Base-by-base conservation (phyloP, 345 rosid genomes). In the Eucalyptus pauciflora region DNA sequence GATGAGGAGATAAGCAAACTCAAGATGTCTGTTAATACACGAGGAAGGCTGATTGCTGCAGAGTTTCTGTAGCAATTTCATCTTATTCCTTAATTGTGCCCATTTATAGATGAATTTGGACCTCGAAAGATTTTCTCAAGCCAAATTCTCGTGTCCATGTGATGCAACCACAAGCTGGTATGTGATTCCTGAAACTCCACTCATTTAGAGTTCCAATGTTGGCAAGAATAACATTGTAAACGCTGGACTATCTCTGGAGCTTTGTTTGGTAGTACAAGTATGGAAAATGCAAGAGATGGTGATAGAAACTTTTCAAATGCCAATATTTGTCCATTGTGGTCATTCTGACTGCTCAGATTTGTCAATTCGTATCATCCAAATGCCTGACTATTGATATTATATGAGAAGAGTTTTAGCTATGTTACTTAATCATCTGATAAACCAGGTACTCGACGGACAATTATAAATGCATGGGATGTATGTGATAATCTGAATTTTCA, bases 1-100 rank as follows among this genome's bases (percentile, higher is more conserved):
- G 97, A 96, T 87, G 95, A 97, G 91, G 98, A 98, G 94, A 97
- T 95, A 89, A 93, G 94, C 48, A 98, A 98, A 87, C 90, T 98
- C 91, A 98, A 95, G 93, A 92, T 94, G 93, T 97, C 98, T 1
- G 95, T 98, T 90, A 97, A 94, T 92, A 97, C 98, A 6, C 90
- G 98, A 88, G 99, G 99, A 88, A 95, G 95, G 92, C 94, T 95
- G 88, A 98, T 98, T 86, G 98, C 99, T 25, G 93, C 98, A 1
- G 99, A 95, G 94, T 96, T 96, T 89, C 91, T 98, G 83, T 94
- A 96, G 93, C 98, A 97, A 91, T 97, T 98, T 98, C 89, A 91
- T 94, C 64, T 89, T 18, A 41, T 41, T 58, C 89, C 49, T 87
- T 56, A 27, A 60, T 27, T 62, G 69, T 62, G 69, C 16, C 69